Evolutionary conservation across 306 rosid species (phyloP).

Genomic region (Acacia acuminata): DNA sequence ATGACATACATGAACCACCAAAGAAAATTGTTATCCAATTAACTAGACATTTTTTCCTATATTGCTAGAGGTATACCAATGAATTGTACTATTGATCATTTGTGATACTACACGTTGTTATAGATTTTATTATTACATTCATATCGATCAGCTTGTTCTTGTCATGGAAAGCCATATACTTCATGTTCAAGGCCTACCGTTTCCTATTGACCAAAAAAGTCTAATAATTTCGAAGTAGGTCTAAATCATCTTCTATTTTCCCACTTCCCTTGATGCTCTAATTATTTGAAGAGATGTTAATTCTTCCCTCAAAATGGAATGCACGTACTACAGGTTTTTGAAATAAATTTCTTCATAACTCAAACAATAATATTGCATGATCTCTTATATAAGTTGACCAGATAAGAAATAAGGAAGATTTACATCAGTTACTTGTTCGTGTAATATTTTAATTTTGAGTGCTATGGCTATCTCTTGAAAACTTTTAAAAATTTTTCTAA

Average conservation of each 20-base stretch:
- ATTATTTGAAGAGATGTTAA: neutral
- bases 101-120: neutral
- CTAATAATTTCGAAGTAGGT: neutral
- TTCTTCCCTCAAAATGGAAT: constrained; percentile 1
- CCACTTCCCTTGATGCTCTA: constrained; percentile 16
- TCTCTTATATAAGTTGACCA: neutral
- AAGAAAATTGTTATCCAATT: too few relatives aligned
- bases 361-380: neutral
- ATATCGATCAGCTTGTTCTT: neutral
- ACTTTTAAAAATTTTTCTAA: neutral
- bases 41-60: too few relatives aligned
- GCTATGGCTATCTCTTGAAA: neutral
- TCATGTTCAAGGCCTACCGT: neutral
- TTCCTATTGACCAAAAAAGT: neutral
- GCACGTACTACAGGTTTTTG: neutral
- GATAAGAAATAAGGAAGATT: neutral
- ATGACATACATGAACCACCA: too few relatives aligned
- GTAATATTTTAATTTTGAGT: neutral
- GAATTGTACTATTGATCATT: neutral
- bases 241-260: neutral
- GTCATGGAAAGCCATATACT: neutral
- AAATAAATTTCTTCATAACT: neutral
- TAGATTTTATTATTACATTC: neutral
- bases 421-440: neutral
- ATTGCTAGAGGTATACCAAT: too few relatives aligned